Base-by-base conservation (phyloP, 2,329 filamentous ascomycete genomes). In the Elsinoe arachidis region DNA sequence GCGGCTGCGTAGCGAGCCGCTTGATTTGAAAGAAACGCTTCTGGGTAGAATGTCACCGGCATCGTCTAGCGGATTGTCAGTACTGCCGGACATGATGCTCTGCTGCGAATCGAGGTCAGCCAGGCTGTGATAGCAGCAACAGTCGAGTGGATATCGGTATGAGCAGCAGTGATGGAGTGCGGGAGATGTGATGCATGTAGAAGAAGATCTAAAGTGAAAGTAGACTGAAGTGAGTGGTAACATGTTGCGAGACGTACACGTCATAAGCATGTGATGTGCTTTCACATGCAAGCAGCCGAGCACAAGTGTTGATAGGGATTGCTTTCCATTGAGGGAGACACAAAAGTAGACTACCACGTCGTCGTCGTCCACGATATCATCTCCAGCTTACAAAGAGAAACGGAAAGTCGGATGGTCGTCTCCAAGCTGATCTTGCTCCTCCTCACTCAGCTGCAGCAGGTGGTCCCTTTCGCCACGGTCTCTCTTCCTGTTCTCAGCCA, bases 361-460 rank as follows among this genome's bases (percentile, higher is more conserved):
- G 44, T 10, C 26, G 9, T 17, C 10, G 12, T 35, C 15, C 14
- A 15, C 33, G 7, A 53, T 12, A 5, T 52, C 15, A 17, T 33
- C 12, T 26, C 12, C n/a, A 14, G 14, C 26, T 35, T 46, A 56
- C 54, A 56, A 7, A 12, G 67, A 69, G 60, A 77, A 76, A 49
- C 76, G 72, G 63, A 78, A 80, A 21, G 67, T 67, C 2, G 77
- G 78, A 65, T 80, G 77, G 58, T 78, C 73, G 59, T 80, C 78
- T 0, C 78, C 78, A 62, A 80, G 68, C 59, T 80, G 80, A 47
- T 73, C 70, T 10, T 70, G 64, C 65, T 78, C 74, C 21, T 70
- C 67, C 26, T 67, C 69, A 11, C 65, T 60, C 21, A 56, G 17
- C 17, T 47, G 54, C 15, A 79, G 65, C 37, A 76, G 69, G 44